These are phyloP conservation scores for Fulvia fulva DNA, from an alignment of 2,329 filamentous ascomycete species.

Conservation along the genomic window DNA sequence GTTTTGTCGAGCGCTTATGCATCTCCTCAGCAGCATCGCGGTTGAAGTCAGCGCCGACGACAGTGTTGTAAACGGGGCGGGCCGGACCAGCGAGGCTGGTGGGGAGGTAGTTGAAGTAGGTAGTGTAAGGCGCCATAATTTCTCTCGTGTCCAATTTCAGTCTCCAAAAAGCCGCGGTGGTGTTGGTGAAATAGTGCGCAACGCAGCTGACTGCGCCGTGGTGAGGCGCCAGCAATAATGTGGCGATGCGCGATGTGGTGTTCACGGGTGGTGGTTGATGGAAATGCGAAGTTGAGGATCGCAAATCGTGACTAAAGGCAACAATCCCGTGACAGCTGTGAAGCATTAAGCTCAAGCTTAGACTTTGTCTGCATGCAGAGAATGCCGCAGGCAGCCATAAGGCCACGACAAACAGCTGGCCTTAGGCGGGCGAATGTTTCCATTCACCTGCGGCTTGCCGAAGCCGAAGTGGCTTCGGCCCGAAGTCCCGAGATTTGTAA, in stretches of 20 bases:
- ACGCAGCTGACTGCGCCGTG: neutral
- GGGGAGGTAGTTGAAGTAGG: neutral
- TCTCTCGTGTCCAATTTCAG: neutral
- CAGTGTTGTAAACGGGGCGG: neutral
- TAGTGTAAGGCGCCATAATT: neutral
- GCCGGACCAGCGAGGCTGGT: neutral
- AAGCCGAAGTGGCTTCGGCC: neutral
- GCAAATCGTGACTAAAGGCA: neutral
- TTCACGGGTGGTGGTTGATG: neutral
- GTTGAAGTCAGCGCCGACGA: slow-evolving; percentile 3
- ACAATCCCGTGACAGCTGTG: neutral
- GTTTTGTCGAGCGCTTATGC: neutral
- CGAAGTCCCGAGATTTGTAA: neutral
- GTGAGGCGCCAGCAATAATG: neutral
- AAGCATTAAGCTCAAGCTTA: neutral
- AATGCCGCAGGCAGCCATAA: slow-evolving; percentile 1
- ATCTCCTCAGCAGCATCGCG: neutral
- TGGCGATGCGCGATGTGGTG: neutral
- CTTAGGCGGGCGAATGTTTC: neutral
- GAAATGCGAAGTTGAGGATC: neutral
- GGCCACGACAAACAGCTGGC: neutral
- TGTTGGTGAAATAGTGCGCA: neutral
- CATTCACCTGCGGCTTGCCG: neutral
- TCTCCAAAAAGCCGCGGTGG: neutral
- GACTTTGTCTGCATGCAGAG: neutral